Percentiles rank a stretch among this genome's conserved stretches.
Conservation (phyloP, 2,329 filamentous ascomycete species). For the Trichophyton benhamiae region DNA sequence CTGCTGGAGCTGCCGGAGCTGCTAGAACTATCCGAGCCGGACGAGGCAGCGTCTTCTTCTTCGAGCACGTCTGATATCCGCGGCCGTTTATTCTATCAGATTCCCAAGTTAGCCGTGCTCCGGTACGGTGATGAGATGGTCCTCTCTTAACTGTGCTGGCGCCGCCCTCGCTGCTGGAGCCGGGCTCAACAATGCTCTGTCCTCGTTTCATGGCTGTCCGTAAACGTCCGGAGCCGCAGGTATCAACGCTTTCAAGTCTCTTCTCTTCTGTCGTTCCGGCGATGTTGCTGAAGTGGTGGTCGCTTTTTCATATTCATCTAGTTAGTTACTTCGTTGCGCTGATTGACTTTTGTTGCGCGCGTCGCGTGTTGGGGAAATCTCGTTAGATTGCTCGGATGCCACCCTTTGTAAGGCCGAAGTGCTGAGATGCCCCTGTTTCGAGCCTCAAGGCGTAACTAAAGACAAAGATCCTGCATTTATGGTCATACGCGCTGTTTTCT, state of each 20-base stretch:
- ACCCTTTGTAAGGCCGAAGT: too few relatives aligned
- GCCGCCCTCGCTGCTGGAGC: not conserved
- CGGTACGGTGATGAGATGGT: not conserved
- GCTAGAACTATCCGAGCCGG: too few relatives aligned
- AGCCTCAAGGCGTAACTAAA: too few relatives aligned
- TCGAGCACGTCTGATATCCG: conserved; percentile 23
- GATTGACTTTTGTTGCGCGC: too few relatives aligned
- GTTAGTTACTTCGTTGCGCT: too few relatives aligned
- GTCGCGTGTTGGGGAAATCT: too few relatives aligned
- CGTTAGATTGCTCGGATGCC: too few relatives aligned
- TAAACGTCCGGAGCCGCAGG: not conserved
- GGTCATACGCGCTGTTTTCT: too few relatives aligned
- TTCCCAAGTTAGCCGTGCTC: not conserved
- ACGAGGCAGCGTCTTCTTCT: conserved; percentile 18
- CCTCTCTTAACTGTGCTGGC: not conserved
- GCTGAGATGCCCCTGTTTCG: too few relatives aligned
- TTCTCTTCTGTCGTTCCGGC: not conserved
- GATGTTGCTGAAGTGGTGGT: not conserved
- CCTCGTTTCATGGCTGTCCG: not conserved
- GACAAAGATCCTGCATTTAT: too few relatives aligned
- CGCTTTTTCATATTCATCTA: not conserved
- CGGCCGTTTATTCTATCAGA: conserved; percentile 31
- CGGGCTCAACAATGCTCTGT: not conserved
- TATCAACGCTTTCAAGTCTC: not conserved
- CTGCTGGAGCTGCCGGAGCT: conserved; percentile 15